Percentiles rank a stretch among this genome's conserved stretches.
Conservation (phyloP, 176 grass and related monocot genomes). For the Zea mays region DNA sequence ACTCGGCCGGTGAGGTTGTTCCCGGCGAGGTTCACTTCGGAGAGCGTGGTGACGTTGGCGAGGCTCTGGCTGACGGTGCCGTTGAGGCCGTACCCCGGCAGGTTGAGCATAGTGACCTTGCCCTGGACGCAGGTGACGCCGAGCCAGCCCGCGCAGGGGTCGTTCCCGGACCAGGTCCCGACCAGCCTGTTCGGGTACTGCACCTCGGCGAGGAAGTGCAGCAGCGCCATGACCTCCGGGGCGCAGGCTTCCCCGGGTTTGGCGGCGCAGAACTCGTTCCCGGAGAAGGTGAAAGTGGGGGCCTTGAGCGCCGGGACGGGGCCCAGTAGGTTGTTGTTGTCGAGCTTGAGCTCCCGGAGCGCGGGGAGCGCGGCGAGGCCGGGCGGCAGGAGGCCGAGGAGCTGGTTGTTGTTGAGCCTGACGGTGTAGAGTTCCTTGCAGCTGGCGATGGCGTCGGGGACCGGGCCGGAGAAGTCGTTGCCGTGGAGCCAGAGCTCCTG, state of each 20-base stretch:
- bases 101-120: conserved; percentile 51
- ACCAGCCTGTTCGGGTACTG: conserved; percentile 41
- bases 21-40: conserved; percentile 43
- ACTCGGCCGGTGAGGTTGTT: conserved; percentile 70
- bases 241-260: conserved; percentile 47
- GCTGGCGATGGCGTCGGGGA: conserved; percentile 55
- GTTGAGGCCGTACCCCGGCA: conserved; percentile 49
- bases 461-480: conserved; percentile 67
- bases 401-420: conserved; percentile 68
- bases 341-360: conserved; percentile 57
- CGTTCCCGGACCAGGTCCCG: conserved; percentile 49
- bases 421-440: conserved; percentile 44
- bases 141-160: conserved; percentile 60
- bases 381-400: conserved; percentile 62
- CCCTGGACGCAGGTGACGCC: conserved; percentile 56
- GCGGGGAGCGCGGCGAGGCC: conserved; percentile 39
- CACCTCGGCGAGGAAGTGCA: conserved; percentile 52
- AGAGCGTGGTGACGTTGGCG: conserved; percentile 51
- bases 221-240: conserved; percentile 52
- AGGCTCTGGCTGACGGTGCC: conserved; percentile 72
- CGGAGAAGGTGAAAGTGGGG: conserved; percentile 45
- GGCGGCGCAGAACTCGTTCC: conserved; percentile 62
- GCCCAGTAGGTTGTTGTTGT: conserved; percentile 74
- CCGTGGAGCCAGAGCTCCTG: conserved; percentile 79
- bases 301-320: conserved; percentile 54